Evolutionary conservation across 2,329 filamentous ascomycete genomes (phyloP), one percentile per base, ranked within the genome.

Genomic region (Sclerotinia minor): DNA sequence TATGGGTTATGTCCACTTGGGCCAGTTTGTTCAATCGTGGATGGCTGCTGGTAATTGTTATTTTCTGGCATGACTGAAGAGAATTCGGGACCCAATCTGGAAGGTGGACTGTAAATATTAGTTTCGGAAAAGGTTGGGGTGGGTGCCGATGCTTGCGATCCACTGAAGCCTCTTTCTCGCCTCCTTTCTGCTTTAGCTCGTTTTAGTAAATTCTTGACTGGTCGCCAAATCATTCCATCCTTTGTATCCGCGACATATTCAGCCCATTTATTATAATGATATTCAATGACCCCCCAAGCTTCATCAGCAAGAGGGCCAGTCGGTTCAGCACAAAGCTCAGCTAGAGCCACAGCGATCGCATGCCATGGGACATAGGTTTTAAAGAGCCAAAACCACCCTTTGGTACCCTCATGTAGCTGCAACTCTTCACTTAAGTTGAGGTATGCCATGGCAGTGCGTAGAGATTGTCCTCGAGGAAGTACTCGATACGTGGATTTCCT

Each of bases 281-380:
- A 72, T 9, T 86, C 82, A 32, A 86, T 77, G 26, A 81, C 77
- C 21, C 67, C 71, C 84, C 84, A 87, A 0, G 84, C 83, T 53
- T 65, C n/a, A 17, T 68, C 67, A 17, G 67, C 53, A 58, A 68
- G 47, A 17, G 52, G 21, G 4, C 67, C 61, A 49, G 78, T 76
- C 3, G 81, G 80, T 71, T 82, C 81, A 3, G 79, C 76, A 72
- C 83, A 85, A 29, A 86, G 78, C 69, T 85, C 83, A 1, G 83
- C 83, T 19, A 85, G 75, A 1, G 82, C 80, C 8, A 85, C 83
- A 1, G 84, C 83, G 0, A 86, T 76, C 9, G 83, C 80, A 70
- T 86, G 84, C 84, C 84, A 86, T 68, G 84, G 83, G 19, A 84
- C 81, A 74, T 83, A 85, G 0, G 78, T 81, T 19, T 79, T 74